phyloP scores from a whole-genome alignment of 345 rosid genomes.

The Populus pruinosa region DNA sequence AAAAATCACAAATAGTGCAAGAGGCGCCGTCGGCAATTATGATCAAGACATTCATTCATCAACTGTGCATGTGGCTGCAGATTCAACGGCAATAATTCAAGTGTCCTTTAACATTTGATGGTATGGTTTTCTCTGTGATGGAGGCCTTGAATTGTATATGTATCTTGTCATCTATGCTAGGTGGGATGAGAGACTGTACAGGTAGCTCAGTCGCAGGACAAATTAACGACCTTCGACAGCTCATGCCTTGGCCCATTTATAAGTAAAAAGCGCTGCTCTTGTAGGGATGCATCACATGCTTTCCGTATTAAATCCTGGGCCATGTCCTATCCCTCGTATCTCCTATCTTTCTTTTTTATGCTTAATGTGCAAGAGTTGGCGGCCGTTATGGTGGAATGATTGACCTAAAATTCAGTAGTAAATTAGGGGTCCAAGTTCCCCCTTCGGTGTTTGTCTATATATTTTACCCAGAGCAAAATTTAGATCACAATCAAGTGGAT shows the following conservation, averaged over 20 bases:
- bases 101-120: neutral
- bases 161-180: neutral
- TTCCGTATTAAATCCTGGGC: neutral
- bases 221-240: slow-evolving; percentile 7
- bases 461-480: too few relatives aligned
- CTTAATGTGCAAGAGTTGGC: too few relatives aligned
- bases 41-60: neutral
- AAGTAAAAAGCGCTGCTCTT: neutral
- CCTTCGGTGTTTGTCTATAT: too few relatives aligned
- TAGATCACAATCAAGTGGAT: too few relatives aligned
- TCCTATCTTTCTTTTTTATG: too few relatives aligned
- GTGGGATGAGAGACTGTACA: neutral
- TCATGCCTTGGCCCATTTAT: slow-evolving; percentile 14
- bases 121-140: neutral
- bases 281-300: slow-evolving; percentile 22
- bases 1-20: neutral
- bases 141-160: neutral
- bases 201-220: neutral
- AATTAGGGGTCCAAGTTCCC: too few relatives aligned
- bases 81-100: neutral
- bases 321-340: too few relatives aligned
- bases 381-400: too few relatives aligned
- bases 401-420: too few relatives aligned
- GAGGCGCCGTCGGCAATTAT: neutral
- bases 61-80: neutral